A percentile compares a stretch with the other conserved stretches of the same genome.
These are phyloP conservation scores for Podaxis pistillaris DNA, from an alignment of 768 basidiomycete genomes.

Conservation along the genomic window DNA sequence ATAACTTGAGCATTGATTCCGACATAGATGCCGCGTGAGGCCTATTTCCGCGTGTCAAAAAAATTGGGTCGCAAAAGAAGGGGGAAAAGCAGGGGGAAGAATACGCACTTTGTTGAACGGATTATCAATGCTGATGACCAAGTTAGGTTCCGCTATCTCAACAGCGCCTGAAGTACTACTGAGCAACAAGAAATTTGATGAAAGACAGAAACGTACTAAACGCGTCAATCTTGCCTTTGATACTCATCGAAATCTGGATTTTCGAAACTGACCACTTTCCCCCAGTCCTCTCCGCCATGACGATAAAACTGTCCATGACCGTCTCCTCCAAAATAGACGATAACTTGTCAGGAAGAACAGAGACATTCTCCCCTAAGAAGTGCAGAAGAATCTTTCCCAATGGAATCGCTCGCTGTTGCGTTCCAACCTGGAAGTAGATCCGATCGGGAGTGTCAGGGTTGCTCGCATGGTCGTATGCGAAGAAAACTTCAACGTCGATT, in stretches of 20 bases:
- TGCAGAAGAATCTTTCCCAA: not conserved
- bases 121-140: not conserved
- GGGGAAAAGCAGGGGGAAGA: no score
- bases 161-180: not conserved
- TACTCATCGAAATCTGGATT: not conserved
- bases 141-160: not conserved
- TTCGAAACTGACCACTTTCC: not conserved
- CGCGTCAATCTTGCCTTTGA: not conserved
- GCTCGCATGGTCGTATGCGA: not conserved
- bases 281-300: not conserved
- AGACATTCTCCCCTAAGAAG: not conserved
- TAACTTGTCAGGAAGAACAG: not conserved
- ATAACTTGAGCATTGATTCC: not conserved
- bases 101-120: not conserved
- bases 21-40: not conserved
- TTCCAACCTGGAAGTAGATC: not conserved
- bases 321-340: not conserved
- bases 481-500: not conserved
- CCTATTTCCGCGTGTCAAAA: not conserved
- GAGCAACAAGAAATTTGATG: not conserved
- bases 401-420: not conserved
- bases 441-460: not conserved
- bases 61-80: not conserved
- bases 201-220: not conserved
- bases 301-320: not conserved